These are phyloP conservation scores for Claviceps digitariae DNA, from an alignment of 2,329 filamentous ascomycete species.

Conservation along the genomic window DNA sequence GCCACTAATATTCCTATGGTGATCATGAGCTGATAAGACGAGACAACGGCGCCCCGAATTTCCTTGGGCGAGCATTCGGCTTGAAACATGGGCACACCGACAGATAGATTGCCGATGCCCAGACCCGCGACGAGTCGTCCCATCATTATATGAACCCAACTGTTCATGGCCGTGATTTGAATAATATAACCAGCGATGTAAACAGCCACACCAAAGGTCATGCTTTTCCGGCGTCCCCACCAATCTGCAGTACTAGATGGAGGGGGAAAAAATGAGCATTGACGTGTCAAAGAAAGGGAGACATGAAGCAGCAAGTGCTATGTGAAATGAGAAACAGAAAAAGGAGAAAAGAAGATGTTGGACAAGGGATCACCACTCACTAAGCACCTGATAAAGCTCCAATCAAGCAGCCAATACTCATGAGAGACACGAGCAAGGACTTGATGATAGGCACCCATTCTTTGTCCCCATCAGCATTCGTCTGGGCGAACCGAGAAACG, in stretches of 20 bases:
- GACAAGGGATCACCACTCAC: constrained; percentile 12
- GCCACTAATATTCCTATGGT: constrained; percentile 53
- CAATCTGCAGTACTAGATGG: constrained; percentile 36
- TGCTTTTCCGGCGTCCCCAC: constrained; percentile 42
- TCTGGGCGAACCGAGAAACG: constrained; percentile 39
- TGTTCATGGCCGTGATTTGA: constrained; percentile 44
- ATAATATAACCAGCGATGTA: constrained; percentile 53
- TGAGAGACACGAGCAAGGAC: constrained; percentile 41
- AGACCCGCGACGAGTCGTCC: constrained; percentile 55
- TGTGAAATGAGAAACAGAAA: background rate
- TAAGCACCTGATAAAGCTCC: constrained; percentile 40
- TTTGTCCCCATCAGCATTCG: constrained; percentile 23
- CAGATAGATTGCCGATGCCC: constrained; percentile 52
- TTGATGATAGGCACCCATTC: constrained; percentile 28
- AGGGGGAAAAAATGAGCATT: background rate
- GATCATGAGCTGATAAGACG: constrained; percentile 62
- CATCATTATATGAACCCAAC: constrained; percentile 53
- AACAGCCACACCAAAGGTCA: constrained; percentile 38
- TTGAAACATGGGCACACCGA: constrained; percentile 55
- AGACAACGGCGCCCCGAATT: constrained; percentile 51
- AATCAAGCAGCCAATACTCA: constrained; percentile 41
- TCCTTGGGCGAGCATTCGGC: constrained; percentile 48
- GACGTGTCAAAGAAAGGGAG: background rate
- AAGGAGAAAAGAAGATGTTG: background rate
- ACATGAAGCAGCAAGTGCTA: no score